These are phyloP conservation scores for Mangifera indica DNA, from an alignment of 345 rosid species.

Conservation along the genomic window DNA sequence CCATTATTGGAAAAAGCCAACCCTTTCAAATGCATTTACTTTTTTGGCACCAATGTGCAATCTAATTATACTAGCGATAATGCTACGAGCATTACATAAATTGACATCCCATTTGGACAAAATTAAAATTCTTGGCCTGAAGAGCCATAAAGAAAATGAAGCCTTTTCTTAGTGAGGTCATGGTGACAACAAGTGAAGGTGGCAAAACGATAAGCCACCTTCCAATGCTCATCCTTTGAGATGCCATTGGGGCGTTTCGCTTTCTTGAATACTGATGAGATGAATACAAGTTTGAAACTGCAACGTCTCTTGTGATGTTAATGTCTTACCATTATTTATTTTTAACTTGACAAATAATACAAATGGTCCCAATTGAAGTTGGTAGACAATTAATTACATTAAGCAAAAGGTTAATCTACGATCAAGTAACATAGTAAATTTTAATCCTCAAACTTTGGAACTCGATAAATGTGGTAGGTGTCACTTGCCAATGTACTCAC, in stretches of 20 bases:
- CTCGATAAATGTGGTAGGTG: too few species aligned
- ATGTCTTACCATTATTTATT: constrained; percentile 14
- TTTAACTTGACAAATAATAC: neutral
- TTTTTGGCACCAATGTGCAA: neutral
- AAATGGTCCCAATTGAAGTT: neutral
- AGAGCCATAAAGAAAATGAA: neutral
- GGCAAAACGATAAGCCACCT: neutral
- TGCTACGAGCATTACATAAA: constrained; percentile 22
- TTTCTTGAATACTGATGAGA: constrained; percentile 14
- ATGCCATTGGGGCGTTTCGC: neutral
- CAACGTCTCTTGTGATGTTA: constrained; percentile 18
- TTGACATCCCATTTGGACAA: constrained; percentile 3
- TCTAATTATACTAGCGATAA: neutral
- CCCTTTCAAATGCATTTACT: neutral
- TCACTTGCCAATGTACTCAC: too few species aligned
- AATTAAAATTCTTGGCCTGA: too few species aligned
- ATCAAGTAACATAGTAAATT: too few species aligned
- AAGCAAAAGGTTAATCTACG: neutral
- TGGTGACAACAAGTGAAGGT: constrained; percentile 26
- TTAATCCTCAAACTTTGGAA: too few species aligned
- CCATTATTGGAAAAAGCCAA: constrained; percentile 10
- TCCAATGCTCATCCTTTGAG: neutral
- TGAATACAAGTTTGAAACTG: neutral
- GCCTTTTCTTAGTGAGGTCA: constrained; percentile 24
- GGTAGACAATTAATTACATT: too few species aligned